phyloP scores from a whole-genome alignment of 495 filamentous ascomycete genomes.

The Aspergillus mulundensis region DNA sequence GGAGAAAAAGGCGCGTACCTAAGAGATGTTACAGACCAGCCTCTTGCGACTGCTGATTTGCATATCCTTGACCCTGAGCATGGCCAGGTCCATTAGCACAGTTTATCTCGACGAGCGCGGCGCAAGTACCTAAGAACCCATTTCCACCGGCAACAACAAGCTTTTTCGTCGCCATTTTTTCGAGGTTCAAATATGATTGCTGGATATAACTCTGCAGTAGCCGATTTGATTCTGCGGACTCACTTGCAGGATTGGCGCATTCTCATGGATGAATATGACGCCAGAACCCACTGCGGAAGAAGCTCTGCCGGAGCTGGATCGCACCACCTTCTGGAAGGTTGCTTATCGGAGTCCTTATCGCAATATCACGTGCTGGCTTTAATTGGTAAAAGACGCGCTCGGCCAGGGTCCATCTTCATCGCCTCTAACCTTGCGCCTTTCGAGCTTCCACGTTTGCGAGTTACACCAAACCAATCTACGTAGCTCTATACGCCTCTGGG shows the following conservation, averaged over 20 bases:
- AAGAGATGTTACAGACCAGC: conserved; percentile 86
- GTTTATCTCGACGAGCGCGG: neutral
- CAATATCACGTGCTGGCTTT: conserved; percentile 11
- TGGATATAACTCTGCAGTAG: neutral
- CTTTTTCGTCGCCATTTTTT: conserved; percentile 53
- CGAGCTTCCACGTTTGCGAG: neutral
- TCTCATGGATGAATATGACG: neutral
- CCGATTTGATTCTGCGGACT: neutral
- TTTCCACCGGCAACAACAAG: conserved; percentile 90
- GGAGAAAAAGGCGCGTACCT: conserved; percentile 51
- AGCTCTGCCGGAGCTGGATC: conserved; percentile 15
- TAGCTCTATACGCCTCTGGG: neutral
- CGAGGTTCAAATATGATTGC: neutral
- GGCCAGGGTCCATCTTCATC: neutral
- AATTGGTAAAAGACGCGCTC: neutral
- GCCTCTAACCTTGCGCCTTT: neutral
- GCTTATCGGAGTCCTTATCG: conserved; percentile 18
- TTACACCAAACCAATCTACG: neutral
- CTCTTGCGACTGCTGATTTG: conserved; percentile 72
- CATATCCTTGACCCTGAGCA: conserved; percentile 76
- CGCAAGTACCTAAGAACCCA: conserved; percentile 68
- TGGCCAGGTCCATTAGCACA: conserved; percentile 1
- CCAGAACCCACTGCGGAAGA: conserved; percentile 8
- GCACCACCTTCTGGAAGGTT: neutral
- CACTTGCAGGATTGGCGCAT: neutral